These are phyloP conservation scores for Colletotrichum liriopes DNA, from an alignment of 2,329 filamentous ascomycete genomes.

Conservation along the genomic window DNA sequence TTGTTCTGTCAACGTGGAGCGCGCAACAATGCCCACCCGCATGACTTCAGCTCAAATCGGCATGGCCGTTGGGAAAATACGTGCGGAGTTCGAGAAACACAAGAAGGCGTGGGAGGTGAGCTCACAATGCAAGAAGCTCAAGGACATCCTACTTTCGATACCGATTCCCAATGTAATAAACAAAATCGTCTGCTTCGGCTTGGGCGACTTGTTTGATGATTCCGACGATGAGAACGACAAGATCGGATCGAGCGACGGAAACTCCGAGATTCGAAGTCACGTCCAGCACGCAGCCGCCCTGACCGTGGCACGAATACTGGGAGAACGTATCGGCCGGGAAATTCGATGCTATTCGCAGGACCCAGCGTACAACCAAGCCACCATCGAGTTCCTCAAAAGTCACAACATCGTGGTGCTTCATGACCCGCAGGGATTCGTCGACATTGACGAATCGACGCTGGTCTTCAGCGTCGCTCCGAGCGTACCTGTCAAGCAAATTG, in stretches of 20 bases:
- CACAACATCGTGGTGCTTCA: conserved; percentile 38
- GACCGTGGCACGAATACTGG: not conserved
- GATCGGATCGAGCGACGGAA: not conserved
- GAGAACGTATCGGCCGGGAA: not conserved
- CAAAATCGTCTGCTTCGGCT: conserved; percentile 20
- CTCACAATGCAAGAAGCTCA: not conserved
- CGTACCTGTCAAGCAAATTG: conserved; percentile 46
- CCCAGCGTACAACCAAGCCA: not conserved
- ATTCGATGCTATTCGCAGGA: conserved; percentile 19
- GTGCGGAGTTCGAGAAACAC: not conserved
- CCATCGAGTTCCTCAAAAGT: not conserved
- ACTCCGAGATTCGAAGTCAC: not conserved
- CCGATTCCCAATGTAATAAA: not conserved
- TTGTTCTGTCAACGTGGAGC: not conserved
- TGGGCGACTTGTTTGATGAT: not conserved
- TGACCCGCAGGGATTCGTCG: conserved; percentile 42
- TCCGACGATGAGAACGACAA: not conserved
- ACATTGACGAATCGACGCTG: conserved; percentile 43
- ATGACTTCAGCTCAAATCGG: not conserved
- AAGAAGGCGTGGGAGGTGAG: not conserved
- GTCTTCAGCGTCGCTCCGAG: conserved; percentile 42
- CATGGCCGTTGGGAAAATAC: not conserved
- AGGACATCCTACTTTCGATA: not conserved
- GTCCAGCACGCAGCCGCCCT: conserved; percentile 14
- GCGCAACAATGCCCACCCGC: not conserved